Conservation (phyloP, 2,329 filamentous ascomycete species). For the Fusarium pseudocircinatum region DNA sequence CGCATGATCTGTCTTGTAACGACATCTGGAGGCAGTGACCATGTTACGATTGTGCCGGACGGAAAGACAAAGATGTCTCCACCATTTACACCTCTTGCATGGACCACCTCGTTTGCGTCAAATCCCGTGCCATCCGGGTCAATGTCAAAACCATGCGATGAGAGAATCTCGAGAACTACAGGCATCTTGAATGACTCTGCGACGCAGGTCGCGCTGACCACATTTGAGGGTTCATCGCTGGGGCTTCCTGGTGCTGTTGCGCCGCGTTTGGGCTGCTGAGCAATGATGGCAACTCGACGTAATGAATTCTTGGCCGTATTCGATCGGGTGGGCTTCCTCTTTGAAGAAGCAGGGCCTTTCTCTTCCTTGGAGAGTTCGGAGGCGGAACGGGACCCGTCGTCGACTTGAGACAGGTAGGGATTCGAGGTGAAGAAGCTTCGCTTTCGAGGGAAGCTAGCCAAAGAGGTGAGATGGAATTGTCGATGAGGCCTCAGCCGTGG, state of each 20-base stretch:
- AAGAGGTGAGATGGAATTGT: slow-evolving; percentile 58
- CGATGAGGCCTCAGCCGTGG: slow-evolving; percentile 45
- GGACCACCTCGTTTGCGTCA: slow-evolving; percentile 69
- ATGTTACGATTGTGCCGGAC: slow-evolving; percentile 91
- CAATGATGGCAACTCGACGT: slow-evolving; percentile 85
- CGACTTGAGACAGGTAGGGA: slow-evolving; percentile 59
- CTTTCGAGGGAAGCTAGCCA: slow-evolving; percentile 60
- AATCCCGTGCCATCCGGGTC: slow-evolving; percentile 71
- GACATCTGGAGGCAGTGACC: slow-evolving; percentile 83
- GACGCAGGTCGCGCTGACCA: slow-evolving; percentile 68
- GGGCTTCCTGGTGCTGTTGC: slow-evolving; percentile 37
- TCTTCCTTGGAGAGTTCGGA: slow-evolving; percentile 35
- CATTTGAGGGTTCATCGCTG: slow-evolving; percentile 52
- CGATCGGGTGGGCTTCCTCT: slow-evolving; percentile 58
- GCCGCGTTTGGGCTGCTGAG: slow-evolving; percentile 67
- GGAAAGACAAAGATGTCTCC: slow-evolving; percentile 97
- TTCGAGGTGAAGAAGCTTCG: slow-evolving; percentile 75
- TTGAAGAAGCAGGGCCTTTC: slow-evolving; percentile 42
- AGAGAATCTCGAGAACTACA: slow-evolving; percentile 65
- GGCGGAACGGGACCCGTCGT: slow-evolving; percentile 42
- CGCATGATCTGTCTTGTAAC: slow-evolving; percentile 78
- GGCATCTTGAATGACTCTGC: slow-evolving; percentile 73
- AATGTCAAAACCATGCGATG: slow-evolving; percentile 67
- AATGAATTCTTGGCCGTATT: slow-evolving; percentile 75
- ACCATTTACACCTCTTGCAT: slow-evolving; percentile 68